Conservation (phyloP, 441 rosid genomes). For the Arabidopsis lyrata region DNA sequence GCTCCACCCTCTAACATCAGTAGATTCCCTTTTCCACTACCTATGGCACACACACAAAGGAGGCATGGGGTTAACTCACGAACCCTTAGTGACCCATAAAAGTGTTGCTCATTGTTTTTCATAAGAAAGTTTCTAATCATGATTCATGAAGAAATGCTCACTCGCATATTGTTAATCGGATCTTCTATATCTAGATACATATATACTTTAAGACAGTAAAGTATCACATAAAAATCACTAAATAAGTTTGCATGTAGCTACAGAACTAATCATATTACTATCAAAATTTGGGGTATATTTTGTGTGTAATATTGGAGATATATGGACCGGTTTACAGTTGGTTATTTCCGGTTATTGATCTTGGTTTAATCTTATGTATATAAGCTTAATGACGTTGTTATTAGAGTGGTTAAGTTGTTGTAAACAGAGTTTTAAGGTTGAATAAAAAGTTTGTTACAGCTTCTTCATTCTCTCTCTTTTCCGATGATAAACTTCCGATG, state of each 20-base stretch:
- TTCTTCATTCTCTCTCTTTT: too few species aligned
- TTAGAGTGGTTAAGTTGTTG: too few species aligned
- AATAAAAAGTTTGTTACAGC: too few species aligned
- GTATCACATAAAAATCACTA: background rate
- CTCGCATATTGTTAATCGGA: background rate
- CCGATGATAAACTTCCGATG: too few species aligned
- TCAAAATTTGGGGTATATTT: background rate
- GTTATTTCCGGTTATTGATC: too few species aligned
- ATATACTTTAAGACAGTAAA: background rate
- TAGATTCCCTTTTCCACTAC: conserved; percentile 48
- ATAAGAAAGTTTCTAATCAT: conserved; percentile 13
- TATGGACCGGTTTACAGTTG: too few species aligned
- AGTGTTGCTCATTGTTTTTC: conserved; percentile 33
- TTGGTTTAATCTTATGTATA: too few species aligned
- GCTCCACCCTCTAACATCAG: conserved; percentile 31
- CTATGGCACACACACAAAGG: conserved; percentile 41
- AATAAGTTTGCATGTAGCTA: background rate
- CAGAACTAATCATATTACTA: background rate
- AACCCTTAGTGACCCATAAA: conserved; percentile 30
- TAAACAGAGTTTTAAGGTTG: too few species aligned
- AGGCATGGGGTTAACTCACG: conserved; percentile 42
- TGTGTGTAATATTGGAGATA: too few species aligned
- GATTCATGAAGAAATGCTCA: background rate
- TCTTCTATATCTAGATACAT: background rate
- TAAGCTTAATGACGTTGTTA: too few species aligned